A percentile compares a stretch with the other conserved stretches of the same genome.
Conservation (phyloP, 306 rosid genomes). For the cucumber (Cucumis sativus) region Cucumber_9930_V3 NC_026660.2:28972001-28972500, state of each 20-base stretch:
- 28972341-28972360: background rate
- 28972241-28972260: background rate
- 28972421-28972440: background rate
- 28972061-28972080: no score
- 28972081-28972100: background rate
- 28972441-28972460: background rate
- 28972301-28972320: background rate
- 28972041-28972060: no score
- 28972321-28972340: background rate
- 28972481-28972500: background rate
- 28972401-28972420: constrained; percentile 4
- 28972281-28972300: background rate
- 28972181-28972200: background rate
- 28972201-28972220: background rate
- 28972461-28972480: constrained; percentile 7
- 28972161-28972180: background rate
- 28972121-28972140: background rate
- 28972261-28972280: background rate
- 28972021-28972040: background rate
- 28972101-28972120: background rate
- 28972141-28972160: background rate
- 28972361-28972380: background rate
- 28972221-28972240: background rate
- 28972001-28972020: background rate
- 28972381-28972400: background rate